phyloP scores from a whole-genome alignment of 2,329 filamentous ascomycete genomes.

The Phaeosphaeria sp. region DNA sequence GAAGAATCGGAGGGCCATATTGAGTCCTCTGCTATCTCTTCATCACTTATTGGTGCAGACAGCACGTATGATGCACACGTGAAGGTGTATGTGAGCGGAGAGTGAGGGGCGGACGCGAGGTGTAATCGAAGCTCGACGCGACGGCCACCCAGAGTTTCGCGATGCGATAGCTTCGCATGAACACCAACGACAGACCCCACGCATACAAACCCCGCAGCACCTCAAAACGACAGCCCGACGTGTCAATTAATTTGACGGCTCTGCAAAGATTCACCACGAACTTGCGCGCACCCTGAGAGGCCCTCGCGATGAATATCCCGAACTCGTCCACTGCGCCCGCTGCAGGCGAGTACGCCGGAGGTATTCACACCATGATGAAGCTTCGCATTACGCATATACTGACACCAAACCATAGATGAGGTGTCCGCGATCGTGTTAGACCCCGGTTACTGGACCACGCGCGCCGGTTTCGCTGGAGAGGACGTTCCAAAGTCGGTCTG shows the following conservation, averaged over 20 bases:
- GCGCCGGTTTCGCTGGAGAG: conserved; percentile 96
- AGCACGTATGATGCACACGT: conserved; percentile 1
- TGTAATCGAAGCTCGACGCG: conserved; percentile 18
- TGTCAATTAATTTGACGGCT: conserved; percentile 26
- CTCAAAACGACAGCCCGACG: conserved; percentile 21
- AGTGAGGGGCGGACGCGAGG: conserved; percentile 23
- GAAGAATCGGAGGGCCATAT: conserved; percentile 54
- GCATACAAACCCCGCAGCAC: conserved; percentile 11
- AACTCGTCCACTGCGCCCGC: conserved; percentile 48
- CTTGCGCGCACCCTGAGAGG: conserved; percentile 16
- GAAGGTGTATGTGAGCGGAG: conserved; percentile 12
- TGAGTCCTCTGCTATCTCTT: conserved; percentile 24
- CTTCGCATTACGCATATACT: conserved; percentile 12
- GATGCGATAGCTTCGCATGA: conserved; percentile 35
- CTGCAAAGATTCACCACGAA: background rate
- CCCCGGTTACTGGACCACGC: conserved; percentile 87
- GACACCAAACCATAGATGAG: conserved; percentile 71
- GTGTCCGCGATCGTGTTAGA: conserved; percentile 97
- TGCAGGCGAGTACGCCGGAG: conserved; percentile 56
- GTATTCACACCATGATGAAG: conserved; percentile 28
- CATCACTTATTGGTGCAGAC: conserved; percentile 26
- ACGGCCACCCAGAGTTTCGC: conserved; percentile 34
- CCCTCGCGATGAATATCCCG: conserved; percentile 43
- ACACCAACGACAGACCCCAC: conserved; percentile 32
- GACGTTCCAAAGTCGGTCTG: conserved; percentile 94